Evolutionary conservation across 177 flowering plant species (phyloP).

Genomic region (Vitis hybrid): DNA sequence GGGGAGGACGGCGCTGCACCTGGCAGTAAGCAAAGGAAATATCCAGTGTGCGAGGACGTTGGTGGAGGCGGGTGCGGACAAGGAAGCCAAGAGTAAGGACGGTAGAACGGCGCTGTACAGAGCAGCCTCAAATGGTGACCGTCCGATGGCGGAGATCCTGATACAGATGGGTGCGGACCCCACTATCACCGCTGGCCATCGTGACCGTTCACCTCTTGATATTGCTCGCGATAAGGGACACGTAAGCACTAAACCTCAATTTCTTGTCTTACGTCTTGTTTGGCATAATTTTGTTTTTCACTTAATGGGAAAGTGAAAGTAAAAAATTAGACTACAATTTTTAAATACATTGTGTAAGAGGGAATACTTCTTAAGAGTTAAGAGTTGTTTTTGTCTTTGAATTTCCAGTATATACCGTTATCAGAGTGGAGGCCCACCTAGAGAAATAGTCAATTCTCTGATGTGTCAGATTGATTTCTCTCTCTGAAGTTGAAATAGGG

Average conservation of each 20-base stretch:
- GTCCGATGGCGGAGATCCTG: conserved; percentile 43
- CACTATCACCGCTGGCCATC: conserved; percentile 20
- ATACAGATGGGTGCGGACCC: conserved; percentile 53
- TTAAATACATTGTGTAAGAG: too few species aligned
- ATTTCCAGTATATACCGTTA: too few species aligned
- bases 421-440: too few species aligned
- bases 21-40: conserved; percentile 47
- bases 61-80: conserved; percentile 46
- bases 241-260: conserved; percentile 29
- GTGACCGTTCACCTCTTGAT: conserved; percentile 38
- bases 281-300: too few species aligned
- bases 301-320: too few species aligned
- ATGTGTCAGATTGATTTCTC: too few species aligned
- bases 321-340: too few species aligned
- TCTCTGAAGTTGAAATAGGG: too few species aligned
- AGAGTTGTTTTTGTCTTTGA: too few species aligned
- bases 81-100: conserved; percentile 40
- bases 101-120: conserved; percentile 50
- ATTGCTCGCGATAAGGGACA: conserved; percentile 51
- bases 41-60: conserved; percentile 32
- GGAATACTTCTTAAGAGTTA: too few species aligned
- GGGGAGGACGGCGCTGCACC: conserved; percentile 47
- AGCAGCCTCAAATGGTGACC: conserved; percentile 51
- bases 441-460: too few species aligned
- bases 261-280: too few species aligned